Percentiles rank a stretch among this genome's conserved stretches.
Conservation (phyloP, 345 rosid genomes). For the Lepidium africanum region DNA sequence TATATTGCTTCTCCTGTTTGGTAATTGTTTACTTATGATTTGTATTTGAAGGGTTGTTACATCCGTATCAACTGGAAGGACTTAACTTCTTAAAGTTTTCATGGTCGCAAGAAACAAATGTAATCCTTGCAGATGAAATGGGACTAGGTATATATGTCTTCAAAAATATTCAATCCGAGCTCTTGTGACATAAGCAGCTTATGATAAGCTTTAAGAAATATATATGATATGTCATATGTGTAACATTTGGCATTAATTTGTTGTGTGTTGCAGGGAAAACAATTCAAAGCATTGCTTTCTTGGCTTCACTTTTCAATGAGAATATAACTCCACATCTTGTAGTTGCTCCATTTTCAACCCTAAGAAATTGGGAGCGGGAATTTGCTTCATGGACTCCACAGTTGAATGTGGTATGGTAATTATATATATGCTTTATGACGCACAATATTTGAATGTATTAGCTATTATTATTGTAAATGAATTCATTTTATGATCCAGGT, state of each 20-base stretch:
- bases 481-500: slow-evolving; percentile 36
- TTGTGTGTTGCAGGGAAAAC: slow-evolving; percentile 59
- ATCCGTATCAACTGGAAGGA: slow-evolving; percentile 87
- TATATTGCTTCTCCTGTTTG: no score
- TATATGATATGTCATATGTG: slow-evolving; percentile 23
- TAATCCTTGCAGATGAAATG: slow-evolving; percentile 93
- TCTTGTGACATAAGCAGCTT: no score
- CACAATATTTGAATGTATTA: no score
- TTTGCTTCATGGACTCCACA: slow-evolving; percentile 96
- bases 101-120: slow-evolving; percentile 81
- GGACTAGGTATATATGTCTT: slow-evolving; percentile 60
- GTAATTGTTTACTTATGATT: no score
- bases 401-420: slow-evolving; percentile 78
- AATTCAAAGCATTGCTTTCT: slow-evolving; percentile 84
- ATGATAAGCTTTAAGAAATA: no score
- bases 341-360: slow-evolving; percentile 88
- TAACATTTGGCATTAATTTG: slow-evolving; percentile 29
- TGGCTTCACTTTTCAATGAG: slow-evolving; percentile 74
- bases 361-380: slow-evolving; percentile 88
- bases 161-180: not conserved
- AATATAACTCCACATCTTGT: slow-evolving; percentile 56
- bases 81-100: slow-evolving; percentile 76
- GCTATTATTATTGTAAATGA: not conserved
- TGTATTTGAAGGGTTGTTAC: slow-evolving; percentile 61
- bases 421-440: not conserved